Conservation (phyloP, 805 yeast species). For the Cephaloascus fragrans region DNA sequence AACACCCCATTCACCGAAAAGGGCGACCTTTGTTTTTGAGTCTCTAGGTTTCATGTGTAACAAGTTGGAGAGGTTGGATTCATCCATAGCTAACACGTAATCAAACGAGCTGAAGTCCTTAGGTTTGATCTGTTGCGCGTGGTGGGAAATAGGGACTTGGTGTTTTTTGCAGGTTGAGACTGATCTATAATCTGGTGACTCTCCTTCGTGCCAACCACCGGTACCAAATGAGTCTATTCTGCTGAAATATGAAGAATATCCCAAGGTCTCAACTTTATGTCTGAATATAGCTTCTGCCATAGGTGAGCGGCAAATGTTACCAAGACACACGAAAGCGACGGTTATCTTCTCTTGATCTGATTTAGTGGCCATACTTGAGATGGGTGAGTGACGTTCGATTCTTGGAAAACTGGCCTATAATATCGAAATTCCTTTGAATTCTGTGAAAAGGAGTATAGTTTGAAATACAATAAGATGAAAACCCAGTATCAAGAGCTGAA, state of each 20-base stretch:
- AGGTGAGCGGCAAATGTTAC: conserved; percentile 93
- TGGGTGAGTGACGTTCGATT: no score
- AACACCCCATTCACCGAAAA: conserved; percentile 79
- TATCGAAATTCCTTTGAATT: no score
- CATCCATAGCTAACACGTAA: conserved; percentile 65
- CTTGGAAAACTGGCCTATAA: no score
- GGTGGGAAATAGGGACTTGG: conserved; percentile 66
- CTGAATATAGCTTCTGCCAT: conserved; percentile 94
- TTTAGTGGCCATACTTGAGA: no score
- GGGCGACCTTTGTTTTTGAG: conserved; percentile 36
- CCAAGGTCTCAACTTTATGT: conserved; percentile 46
- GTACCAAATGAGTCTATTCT: conserved; percentile 85
- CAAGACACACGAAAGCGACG: conserved; percentile 87
- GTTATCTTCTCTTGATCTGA: conserved; percentile 30
- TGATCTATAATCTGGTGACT: conserved; percentile 71
- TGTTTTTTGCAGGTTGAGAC: conserved; percentile 56
- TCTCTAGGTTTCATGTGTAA: conserved; percentile 42
- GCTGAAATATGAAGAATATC: conserved; percentile 32
- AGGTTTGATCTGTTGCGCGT: conserved; percentile 57
- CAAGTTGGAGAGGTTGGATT: conserved; percentile 44
- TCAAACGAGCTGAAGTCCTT: conserved; percentile 50
- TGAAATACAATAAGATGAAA: no score
- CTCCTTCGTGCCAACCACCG: conserved; percentile 76
- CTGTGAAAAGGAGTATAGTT: no score
- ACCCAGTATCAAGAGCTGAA: no score